Base-by-base conservation (phyloP, 148 eudicot genomes). In the Linanthus parryae region DNA sequence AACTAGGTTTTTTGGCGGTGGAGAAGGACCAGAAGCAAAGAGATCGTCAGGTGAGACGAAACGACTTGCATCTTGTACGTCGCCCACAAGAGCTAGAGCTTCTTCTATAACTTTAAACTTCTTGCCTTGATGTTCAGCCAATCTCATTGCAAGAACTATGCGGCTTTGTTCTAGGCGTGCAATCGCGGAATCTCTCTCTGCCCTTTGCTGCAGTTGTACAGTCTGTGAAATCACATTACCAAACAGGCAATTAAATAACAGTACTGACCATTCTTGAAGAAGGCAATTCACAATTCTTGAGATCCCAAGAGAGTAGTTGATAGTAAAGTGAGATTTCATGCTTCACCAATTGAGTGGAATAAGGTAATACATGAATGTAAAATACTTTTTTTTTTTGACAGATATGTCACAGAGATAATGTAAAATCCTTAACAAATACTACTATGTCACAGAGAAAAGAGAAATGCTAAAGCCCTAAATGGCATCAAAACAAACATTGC, bases 111-210 rank as follows among this genome's bases (percentile, higher is more conserved):
- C 95, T 58, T 76, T 73, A 67, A 82, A 77, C 34, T 73, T 77
- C 41, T 78, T 84, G n/a, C 99, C 99, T 28, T 78, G 82, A 71
- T 94, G 99, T 38, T 94, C 96, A 8, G 91, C 85, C 69, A 94
- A 64, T 57, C 91, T 78, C 61, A 78, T 56, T 30, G 99, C 85
- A 46, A 94, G 88, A 43, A 88, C 68, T 17, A 88, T 66, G 12
- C 91, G 82, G 69, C 96, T 84, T 66, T 94, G 95, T 57, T 94
- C 95, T 61, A 94, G 52, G 38, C 88, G 85, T 48, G 95, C 99
- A 64, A 84, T 68, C 4, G 99, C 96, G 40, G 84, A 82, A 67
- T 94, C 96, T 56, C 91, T 88, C 65, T 94, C 96, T 54, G 82
- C 88, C 44, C 76, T 81, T 64, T 94, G 99, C 59, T 94, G 99